phyloP scores from a whole-genome alignment of 2,329 filamentous ascomycete species.

The Fusarium chlamydosporum region DNA sequence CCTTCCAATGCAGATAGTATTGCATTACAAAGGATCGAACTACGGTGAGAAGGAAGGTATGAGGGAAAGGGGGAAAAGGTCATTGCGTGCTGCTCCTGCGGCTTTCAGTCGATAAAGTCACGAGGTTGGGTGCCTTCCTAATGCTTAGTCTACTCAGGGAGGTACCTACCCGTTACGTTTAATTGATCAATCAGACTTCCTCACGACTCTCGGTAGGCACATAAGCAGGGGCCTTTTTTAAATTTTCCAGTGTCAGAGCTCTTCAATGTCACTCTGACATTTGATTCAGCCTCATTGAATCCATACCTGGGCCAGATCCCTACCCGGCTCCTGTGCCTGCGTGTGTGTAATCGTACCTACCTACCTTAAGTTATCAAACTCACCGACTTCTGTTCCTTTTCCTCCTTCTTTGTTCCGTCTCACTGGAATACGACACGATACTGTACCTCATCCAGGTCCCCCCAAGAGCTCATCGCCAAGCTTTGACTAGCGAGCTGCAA shows the following conservation, averaged over 20 bases:
- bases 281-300: slow-evolving; percentile 27
- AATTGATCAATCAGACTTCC: not conserved
- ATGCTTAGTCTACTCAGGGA: not conserved
- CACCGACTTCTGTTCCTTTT: slow-evolving; percentile 32
- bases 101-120: slow-evolving; percentile 20
- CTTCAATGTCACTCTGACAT: slow-evolving; percentile 37
- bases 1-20: not conserved
- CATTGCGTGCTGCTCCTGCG: not conserved
- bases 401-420: slow-evolving; percentile 1
- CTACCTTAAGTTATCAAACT: slow-evolving; percentile 14
- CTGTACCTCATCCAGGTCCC: slow-evolving; percentile 3
- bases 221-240: not conserved
- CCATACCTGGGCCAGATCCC: slow-evolving; percentile 11
- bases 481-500: slow-evolving; percentile 36
- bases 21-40: slow-evolving; percentile 21
- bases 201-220: not conserved
- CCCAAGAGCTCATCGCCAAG: slow-evolving; percentile 29
- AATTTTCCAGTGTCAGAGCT: slow-evolving; percentile 2
- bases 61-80: not conserved
- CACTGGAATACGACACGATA: slow-evolving; percentile 3
- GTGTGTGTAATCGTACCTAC: slow-evolving; percentile 2
- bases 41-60: slow-evolving; percentile 15
- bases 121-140: slow-evolving; percentile 32
- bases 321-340: not conserved
- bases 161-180: not conserved